A percentile compares a stretch with the other conserved stretches of the same genome.
phyloP scores from a whole-genome alignment of 2,329 filamentous ascomycete genomes.

The Fusarium sp. region DNA sequence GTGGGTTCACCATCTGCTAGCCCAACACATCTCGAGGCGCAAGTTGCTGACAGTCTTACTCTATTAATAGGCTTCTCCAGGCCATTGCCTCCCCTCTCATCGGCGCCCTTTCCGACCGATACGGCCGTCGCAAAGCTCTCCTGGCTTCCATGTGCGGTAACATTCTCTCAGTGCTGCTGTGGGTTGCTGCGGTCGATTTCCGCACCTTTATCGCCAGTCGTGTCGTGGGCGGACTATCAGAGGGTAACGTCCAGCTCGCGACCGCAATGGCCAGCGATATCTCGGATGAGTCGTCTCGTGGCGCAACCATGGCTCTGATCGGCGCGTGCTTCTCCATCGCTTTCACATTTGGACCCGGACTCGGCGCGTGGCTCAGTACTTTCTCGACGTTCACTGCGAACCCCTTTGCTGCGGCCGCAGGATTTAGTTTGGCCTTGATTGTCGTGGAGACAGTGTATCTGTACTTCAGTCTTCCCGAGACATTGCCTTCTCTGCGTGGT shows the following conservation, averaged over 20 bases:
- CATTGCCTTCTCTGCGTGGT: constrained; percentile 73
- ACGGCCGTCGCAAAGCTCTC: constrained; percentile 89
- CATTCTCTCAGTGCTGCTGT: constrained; percentile 91
- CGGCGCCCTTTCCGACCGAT: constrained; percentile 86
- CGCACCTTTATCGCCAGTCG: constrained; percentile 95
- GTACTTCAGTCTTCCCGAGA: constrained; percentile 89
- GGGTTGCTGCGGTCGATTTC: constrained; percentile 95
- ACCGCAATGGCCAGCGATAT: constrained; percentile 98
- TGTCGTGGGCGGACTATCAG: constrained; percentile 91
- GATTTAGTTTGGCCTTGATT: constrained; percentile 87
- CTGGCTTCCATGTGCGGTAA: constrained; percentile 95
- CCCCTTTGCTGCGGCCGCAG: constrained; percentile 93
- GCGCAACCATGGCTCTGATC: constrained; percentile 95
- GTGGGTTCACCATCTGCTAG: constrained; percentile 53
- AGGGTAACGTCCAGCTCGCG: constrained; percentile 96
- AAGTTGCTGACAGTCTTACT: constrained; percentile 16
- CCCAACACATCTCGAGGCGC: background rate
- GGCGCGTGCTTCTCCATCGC: constrained; percentile 97
- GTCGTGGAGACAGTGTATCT: constrained; percentile 90
- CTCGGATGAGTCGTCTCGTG: constrained; percentile 85
- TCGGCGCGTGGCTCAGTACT: constrained; percentile 88
- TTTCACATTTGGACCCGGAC: constrained; percentile 94
- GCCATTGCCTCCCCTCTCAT: constrained; percentile 94
- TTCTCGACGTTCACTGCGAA: constrained; percentile 86
- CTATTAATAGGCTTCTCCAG: constrained; percentile 79